These are phyloP conservation scores for Mesembryanthemum crystallinum DNA, from an alignment of 148 eudicot genomes.

Conservation along the genomic window DNA sequence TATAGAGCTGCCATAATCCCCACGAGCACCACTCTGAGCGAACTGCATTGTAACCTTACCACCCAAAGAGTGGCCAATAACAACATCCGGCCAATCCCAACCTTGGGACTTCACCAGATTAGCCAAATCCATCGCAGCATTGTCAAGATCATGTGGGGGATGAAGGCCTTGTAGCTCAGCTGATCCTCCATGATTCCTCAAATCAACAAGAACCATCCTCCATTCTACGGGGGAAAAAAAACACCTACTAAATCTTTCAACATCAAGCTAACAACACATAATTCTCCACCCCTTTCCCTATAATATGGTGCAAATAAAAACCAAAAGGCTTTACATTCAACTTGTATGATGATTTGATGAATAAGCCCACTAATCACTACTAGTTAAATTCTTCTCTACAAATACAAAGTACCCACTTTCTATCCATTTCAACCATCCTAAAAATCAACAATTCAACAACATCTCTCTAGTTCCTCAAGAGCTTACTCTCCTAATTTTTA, in stretches of 20 bases:
- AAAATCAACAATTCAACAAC: too few relatives aligned
- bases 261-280: neutral
- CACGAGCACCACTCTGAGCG: conserved; percentile 59
- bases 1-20: conserved; percentile 63
- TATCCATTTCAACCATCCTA: neutral
- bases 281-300: neutral
- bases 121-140: conserved; percentile 90
- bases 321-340: neutral
- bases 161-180: conserved; percentile 56
- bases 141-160: conserved; percentile 73
- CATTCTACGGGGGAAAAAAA: conserved; percentile 55
- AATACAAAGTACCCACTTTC: neutral
- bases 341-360: neutral
- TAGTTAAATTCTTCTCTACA: too few relatives aligned
- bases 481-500: too few relatives aligned
- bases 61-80: conserved; percentile 94
- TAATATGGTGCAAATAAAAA: neutral
- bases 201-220: conserved; percentile 82
- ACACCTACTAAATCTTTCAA: neutral
- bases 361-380: too few relatives aligned
- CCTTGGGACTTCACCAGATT: conserved; percentile 64
- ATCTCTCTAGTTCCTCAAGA: too few relatives aligned
- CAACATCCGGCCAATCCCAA: conserved; percentile 93
- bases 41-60: conserved; percentile 91
- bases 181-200: conserved; percentile 89